phyloP scores from a whole-genome alignment of 306 rosid genomes.

The Erythrophleum fordii region DNA sequence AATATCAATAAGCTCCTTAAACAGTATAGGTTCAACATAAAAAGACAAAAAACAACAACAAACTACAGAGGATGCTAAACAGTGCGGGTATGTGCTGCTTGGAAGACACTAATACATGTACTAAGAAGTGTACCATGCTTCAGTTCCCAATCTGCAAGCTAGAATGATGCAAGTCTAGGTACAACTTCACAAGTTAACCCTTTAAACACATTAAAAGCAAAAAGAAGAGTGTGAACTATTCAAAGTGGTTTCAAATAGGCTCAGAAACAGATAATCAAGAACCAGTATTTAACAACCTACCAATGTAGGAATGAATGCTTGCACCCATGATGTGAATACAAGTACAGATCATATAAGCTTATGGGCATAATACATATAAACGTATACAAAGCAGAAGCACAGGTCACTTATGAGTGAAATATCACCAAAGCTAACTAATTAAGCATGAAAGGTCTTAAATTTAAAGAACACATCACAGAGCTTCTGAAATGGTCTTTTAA shows the following conservation, averaged over 20 bases:
- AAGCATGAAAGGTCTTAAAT: conserved; percentile 4
- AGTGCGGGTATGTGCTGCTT: not conserved
- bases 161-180: not conserved
- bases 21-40: conserved; percentile 24
- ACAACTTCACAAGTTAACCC: not conserved
- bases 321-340: conserved; percentile 23
- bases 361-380: not conserved
- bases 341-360: conserved; percentile 11
- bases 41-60: not conserved
- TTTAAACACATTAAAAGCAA: conserved; percentile 32
- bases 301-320: not conserved
- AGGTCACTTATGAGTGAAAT: conserved; percentile 18
- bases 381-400: not conserved
- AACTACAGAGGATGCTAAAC: not conserved
- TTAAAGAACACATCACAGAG: not conserved
- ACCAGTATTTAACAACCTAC: conserved; percentile 24
- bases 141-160: not conserved
- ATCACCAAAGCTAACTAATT: conserved; percentile 12
- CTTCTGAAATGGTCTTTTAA: conserved; percentile 26
- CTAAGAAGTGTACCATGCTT: not conserved
- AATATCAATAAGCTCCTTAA: conserved; percentile 37
- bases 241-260: conserved; percentile 1
- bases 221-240: conserved; percentile 8
- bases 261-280: not conserved
- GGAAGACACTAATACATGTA: not conserved